Evolutionary conservation across 2,329 filamentous ascomycete species (phyloP).

Genomic region (Fusarium albosuccineum): DNA sequence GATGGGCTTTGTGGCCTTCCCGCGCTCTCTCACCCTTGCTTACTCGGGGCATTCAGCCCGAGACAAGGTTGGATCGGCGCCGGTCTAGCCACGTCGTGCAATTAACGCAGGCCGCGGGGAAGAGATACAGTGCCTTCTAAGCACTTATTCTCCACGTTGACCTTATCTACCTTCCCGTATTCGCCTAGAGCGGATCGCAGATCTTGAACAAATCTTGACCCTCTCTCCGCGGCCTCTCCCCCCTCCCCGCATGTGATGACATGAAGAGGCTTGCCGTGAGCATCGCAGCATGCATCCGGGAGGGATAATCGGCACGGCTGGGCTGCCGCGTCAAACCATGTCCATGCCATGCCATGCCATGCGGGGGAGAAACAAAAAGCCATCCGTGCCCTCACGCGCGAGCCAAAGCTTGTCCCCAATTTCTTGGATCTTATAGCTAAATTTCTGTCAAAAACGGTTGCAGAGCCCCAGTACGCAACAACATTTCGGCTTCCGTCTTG

Average conservation of each 20-base stretch:
- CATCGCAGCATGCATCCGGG: background rate
- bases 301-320: background rate
- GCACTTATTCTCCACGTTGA: slow-evolving; percentile 19
- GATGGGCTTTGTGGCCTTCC: slow-evolving; percentile 18
- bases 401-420: background rate
- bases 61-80: slow-evolving; percentile 31
- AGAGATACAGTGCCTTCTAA: slow-evolving; percentile 16
- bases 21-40: slow-evolving; percentile 3
- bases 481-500: background rate
- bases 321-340: background rate
- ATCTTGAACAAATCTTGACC: slow-evolving; percentile 16
- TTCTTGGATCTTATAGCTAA: background rate
- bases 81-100: slow-evolving; percentile 12
- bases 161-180: slow-evolving; percentile 32
- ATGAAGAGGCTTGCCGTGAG: slow-evolving; percentile 1
- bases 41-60: slow-evolving; percentile 25
- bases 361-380: slow-evolving; percentile 28
- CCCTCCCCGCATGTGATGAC: slow-evolving; percentile 26
- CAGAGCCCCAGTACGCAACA: background rate
- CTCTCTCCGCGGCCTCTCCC: slow-evolving; percentile 4
- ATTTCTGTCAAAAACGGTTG: background rate
- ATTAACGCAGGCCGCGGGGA: slow-evolving; percentile 25
- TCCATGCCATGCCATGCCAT: no score
- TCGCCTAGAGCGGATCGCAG: slow-evolving; percentile 31
- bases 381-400: background rate